Evolutionary conservation across 805 yeast species (phyloP), one percentile per base, ranked within the genome.

Genomic region (Kregervanrija pseudodelftensis): DNA sequence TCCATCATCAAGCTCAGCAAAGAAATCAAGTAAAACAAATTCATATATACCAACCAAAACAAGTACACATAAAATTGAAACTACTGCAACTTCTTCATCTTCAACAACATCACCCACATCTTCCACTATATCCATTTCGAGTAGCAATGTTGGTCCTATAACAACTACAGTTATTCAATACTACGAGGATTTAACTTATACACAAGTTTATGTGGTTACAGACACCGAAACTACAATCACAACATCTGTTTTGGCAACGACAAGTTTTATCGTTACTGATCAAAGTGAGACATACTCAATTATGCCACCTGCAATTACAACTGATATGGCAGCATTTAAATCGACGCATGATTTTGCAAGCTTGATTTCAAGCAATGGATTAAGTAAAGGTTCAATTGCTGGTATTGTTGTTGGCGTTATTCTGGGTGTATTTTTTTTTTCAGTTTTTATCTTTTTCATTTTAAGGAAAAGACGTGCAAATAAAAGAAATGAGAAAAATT

Each of bases 201-300:
- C 63, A 4, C 67, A 63, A 45, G 48, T 50, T 9, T 59, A 54
- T 42, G 52, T 61, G 17, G 54, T 64, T 8, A 60, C 68, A 0
- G 65, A 48, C 28, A 22, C 55, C 5, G n/a, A 48, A 3, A 55
- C 59, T 3, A 58, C 64, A 1, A 48, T 59, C 35, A 57, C 52
- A 11, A 55, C 66, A 1, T 41, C 49, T 3, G 40, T 57, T n/a
- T 40, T 50, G 13, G 40, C 56, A 9, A 46, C 61, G 14, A 53
- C 62, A 4, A 51, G 54, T 7, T 35, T 50, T 33, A 42, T 42
- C 15, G 42, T 37, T 9, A 42, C 49, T 8, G 50, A 48, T 7
- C 30, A 45, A 37, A 42, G 54, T 11, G 16, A 47, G 3, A 38
- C 52, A 11, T 42, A 53, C 12, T 34, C 55, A 8, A 42, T 47